phyloP scores from a whole-genome alignment of 1,139 yeast genomes.

The Zygosaccharomyces pseudobailii region DNA sequence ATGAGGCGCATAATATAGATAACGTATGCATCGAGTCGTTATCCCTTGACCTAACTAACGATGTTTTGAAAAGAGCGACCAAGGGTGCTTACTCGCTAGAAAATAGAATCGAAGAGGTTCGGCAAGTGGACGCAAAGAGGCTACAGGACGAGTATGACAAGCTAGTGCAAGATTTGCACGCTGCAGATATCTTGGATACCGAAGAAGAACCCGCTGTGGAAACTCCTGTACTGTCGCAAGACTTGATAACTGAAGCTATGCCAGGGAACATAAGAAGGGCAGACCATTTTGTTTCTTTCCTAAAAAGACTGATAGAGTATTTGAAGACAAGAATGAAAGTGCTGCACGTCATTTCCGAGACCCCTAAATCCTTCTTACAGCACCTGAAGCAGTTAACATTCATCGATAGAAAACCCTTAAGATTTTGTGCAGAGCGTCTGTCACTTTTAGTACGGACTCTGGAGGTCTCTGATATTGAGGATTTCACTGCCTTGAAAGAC shows the following conservation, averaged over 20 bases:
- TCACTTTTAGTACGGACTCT: slow-evolving; percentile 83
- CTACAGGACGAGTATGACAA: slow-evolving; percentile 87
- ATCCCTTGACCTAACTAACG: slow-evolving; percentile 83
- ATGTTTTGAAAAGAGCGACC: slow-evolving; percentile 69
- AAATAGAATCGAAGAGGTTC: slow-evolving; percentile 74
- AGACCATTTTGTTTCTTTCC: slow-evolving; percentile 90
- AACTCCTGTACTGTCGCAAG: slow-evolving; percentile 82
- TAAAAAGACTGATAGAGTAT: slow-evolving; percentile 89
- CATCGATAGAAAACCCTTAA: slow-evolving; percentile 83
- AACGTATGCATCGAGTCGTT: slow-evolving; percentile 96
- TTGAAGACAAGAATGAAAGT: slow-evolving; percentile 97
- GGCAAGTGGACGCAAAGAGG: slow-evolving; percentile 73
- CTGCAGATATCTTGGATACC: slow-evolving; percentile 25
- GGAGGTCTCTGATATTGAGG: slow-evolving; percentile 85
- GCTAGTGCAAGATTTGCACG: slow-evolving; percentile 75
- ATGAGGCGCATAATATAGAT: slow-evolving; percentile 97
- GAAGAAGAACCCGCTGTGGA: slow-evolving; percentile 79
- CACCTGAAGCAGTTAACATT: slow-evolving; percentile 90
- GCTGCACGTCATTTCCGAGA: slow-evolving; percentile 91
- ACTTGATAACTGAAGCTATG: slow-evolving; percentile 82
- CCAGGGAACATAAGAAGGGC: slow-evolving; percentile 97
- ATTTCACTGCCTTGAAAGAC: slow-evolving; percentile 86
- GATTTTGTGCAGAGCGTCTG: slow-evolving; percentile 88
- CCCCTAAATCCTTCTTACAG: slow-evolving; percentile 86
- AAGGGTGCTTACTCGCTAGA: slow-evolving; percentile 78